Base-by-base conservation (phyloP, 352 stramenopile genomes). In the Phytophthora nicotianae region DNA sequence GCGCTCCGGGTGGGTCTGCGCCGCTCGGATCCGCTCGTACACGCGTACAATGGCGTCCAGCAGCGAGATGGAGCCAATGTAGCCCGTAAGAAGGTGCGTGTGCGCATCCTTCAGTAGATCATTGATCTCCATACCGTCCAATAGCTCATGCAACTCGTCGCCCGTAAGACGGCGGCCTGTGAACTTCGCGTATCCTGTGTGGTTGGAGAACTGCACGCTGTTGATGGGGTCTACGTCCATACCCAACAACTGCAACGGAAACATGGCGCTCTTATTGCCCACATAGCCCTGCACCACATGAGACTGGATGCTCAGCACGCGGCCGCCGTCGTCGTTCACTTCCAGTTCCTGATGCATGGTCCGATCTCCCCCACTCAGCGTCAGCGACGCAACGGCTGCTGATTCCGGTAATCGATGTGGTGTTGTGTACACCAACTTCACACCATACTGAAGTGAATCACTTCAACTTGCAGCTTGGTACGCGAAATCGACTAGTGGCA, bases 211-310 rank as follows among this genome's bases (percentile, higher is more conserved):
- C 59, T 96, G 85, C 17, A 96, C 83, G 54, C 79, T 94, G 67
- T 96, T 94, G 74, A 96, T 91, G 45, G 89, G 81, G 70, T 96
- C 87, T 37, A 94, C 87, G 50, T 96, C 87, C 71, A 94, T 79
- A 17, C 87, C 85, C 27, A 95, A 75, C 58, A 91, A 74, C 71
- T 94, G 87, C 67, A 95, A 64, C 21, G 85, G 85, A 58, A 95
- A 90, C 32, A 96, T 83, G 8, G 87, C 87, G 66, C 83, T 91
- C 70, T 92, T 91, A 64, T 96, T 96, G 45, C 87, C 87, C 32
- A 96, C 87, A 50, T 94, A 96, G 21, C 87, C 87, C 57, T 93
- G 87, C 27, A 96, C 87, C 40, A 94, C 86, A 49, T 96, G 87
- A 42, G 87, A 94, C 71, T 96, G 87, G 69, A 96, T 93, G 71